phyloP scores from a whole-genome alignment of 148 eudicot species.

The Tetragonia tetragonoides region DNA sequence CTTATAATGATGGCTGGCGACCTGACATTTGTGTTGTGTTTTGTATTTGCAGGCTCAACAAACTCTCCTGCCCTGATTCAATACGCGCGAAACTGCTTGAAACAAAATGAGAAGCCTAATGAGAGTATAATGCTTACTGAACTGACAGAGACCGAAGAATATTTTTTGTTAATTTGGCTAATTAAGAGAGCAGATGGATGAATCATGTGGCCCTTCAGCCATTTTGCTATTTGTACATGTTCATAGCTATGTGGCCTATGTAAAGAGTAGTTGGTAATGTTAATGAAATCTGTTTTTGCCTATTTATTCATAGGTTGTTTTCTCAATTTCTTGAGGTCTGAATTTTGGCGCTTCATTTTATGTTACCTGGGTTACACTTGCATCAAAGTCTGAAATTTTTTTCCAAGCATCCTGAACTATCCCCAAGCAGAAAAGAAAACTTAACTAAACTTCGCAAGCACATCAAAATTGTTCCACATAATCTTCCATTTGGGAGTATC shows the following conservation, averaged over 20 bases:
- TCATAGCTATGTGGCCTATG: neutral
- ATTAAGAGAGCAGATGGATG: constrained; percentile 13
- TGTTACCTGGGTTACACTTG: neutral
- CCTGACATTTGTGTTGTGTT: neutral
- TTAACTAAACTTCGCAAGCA: neutral
- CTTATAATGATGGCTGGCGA: neutral
- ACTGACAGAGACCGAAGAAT: neutral
- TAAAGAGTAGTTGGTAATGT: constrained; percentile 22
- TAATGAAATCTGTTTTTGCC: neutral
- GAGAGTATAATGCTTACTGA: neutral
- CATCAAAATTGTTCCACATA: neutral
- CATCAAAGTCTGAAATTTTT: neutral
- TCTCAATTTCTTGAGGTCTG: neutral
- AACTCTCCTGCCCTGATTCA: constrained; percentile 42
- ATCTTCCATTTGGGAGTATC: too few relatives aligned
- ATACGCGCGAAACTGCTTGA: constrained; percentile 57
- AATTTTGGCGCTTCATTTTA: neutral
- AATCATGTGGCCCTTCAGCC: neutral
- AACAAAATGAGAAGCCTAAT: constrained; percentile 36
- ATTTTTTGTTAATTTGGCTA: neutral
- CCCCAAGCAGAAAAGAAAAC: neutral
- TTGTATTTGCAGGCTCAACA: constrained; percentile 60
- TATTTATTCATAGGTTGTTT: neutral
- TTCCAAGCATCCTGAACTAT: too few relatives aligned
- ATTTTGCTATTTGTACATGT: constrained; percentile 21